Base-by-base conservation (phyloP, 2,329 filamentous ascomycete species). In the Dryadomyces quercivorus region DNA sequence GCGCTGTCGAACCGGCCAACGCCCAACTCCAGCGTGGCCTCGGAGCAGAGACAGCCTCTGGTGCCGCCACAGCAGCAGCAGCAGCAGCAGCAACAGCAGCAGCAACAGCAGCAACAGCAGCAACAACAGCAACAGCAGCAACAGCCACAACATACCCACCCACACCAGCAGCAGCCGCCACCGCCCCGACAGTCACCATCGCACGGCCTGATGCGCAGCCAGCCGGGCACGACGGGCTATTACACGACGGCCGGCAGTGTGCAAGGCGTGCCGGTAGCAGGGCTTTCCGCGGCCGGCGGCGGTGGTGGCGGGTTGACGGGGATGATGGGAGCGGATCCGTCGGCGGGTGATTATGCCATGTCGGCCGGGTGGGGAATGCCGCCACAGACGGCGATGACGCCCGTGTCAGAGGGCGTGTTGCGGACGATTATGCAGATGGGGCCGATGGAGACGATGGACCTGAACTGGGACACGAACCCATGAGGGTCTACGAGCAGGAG, bases 401-500 rank as follows among this genome's bases (percentile, higher is more conserved):
- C 76, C 5, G 74, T 80, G 15, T 74, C 77, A 0, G 78, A 82
- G 50, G 78, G 78, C 0, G 73, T 83, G 46, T 65, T 83, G 49
- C 70, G 76, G 55, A 74, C 77, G 9, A 66, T 82, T 55, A 78
- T 81, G 74, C 76, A 74, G 54, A 75, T 82, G 69, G 75, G 75
- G 8, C 71, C 77, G 0, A 79, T 84, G 73, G 79, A 83, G 59
- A 74, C 75, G 12, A 80, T 84, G 75, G 78, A 80, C 59, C 66
- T 67, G 43, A 66, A 64, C 18, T 78, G 76, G 76, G 74, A 76
- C 55, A 31, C 58, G 9, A 62, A 60, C 50, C 50, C 55, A n/a
- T 61, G 46, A 58, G 22, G 13, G 43, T 2, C 18, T 4, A 13
- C 10, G 9, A 20, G 20, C 12, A 22, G 4, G 36, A 16, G 4